Evolutionary conservation across 129 eudicot genomes (phyloP), one percentile per base, ranked within the genome.

Genomic region (Tagetes patula): DNA sequence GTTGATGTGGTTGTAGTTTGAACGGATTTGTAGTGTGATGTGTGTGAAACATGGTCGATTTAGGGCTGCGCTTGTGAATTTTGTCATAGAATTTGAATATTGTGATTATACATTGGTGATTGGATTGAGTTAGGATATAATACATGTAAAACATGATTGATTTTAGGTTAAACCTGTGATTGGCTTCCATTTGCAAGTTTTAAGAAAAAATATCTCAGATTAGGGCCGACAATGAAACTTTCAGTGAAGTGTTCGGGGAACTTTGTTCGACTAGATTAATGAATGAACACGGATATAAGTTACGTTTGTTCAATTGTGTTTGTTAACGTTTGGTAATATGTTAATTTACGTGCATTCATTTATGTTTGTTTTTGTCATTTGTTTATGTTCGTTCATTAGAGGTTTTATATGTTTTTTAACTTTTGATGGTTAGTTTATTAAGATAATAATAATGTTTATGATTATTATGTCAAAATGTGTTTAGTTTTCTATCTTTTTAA

Each of bases 141-240:
- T 38, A 8, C 60, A 3, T 65, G 56, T 54, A 53, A 75, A 75
- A 65, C 46, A 32, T n/a, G 50, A 64, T 38, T 9, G 64, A 74
- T 36, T 64, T 30, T 8, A 14, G 66, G 7, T 45, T 36, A 41
- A 39, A 65, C 20, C 7, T 75, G 54, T 38, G 52, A 64, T 30
- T 74, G 10, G 14, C 13, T 59, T 14, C 46, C 20, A 40, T n/a
- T 30, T 53, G 70, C 43, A 38, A 45, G 69, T 37, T 67, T 13
- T 34, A 32, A 20, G 38, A 55, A 72, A 56, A 43, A 49, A 42
- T 20, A 20, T 20, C 27, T 20, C 27, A 20, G 27, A 20, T 20
- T 20, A 20, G 27, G 27, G 27, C 27, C 27, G 27, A 20, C 27
- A 20, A 20, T 20, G 27, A 20, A 20, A 20, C 27, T 20, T 20